phyloP scores from a whole-genome alignment of 306 rosid species.

The Clitoria ternatea region DNA sequence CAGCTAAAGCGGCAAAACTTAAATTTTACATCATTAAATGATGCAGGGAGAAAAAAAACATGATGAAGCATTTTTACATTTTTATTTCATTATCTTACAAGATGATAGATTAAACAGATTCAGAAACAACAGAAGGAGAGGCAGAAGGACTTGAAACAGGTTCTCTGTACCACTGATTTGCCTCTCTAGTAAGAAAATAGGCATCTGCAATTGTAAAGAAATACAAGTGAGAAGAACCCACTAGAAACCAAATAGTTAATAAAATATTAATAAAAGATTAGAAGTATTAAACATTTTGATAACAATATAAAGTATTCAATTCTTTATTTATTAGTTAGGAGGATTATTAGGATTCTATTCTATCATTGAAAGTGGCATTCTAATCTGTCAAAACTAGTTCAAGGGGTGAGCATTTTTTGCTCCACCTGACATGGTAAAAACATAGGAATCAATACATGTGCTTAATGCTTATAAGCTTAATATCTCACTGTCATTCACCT shows the following conservation, averaged over 20 bases:
- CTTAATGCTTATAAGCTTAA: too few relatives aligned
- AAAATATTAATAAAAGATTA: background rate
- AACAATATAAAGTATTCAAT: background rate
- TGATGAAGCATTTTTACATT: background rate
- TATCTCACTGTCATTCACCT: background rate
- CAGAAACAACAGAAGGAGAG: conserved; percentile 30
- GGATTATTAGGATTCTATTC: background rate
- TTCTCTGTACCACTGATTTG: conserved; percentile 77
- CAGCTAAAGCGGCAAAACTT: background rate
- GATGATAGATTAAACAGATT: conserved; percentile 19
- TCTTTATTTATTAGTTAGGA: background rate
- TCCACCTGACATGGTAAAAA: background rate
- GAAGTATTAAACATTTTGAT: background rate
- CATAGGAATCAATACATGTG: background rate
- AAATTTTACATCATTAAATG: background rate
- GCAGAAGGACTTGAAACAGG: conserved; percentile 58
- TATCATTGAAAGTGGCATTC: background rate
- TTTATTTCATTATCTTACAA: conserved; percentile 2
- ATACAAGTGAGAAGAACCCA: background rate
- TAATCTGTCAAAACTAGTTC: background rate
- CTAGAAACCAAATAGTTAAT: background rate
- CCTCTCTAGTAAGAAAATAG: conserved; percentile 71
- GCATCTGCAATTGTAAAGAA: conserved; percentile 66
- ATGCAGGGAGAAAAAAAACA: background rate
- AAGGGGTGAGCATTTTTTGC: background rate